These are phyloP conservation scores for Sporisorium exsertum DNA, from an alignment of 1,284 basidiomycete genomes.

Conservation along the genomic window DNA sequence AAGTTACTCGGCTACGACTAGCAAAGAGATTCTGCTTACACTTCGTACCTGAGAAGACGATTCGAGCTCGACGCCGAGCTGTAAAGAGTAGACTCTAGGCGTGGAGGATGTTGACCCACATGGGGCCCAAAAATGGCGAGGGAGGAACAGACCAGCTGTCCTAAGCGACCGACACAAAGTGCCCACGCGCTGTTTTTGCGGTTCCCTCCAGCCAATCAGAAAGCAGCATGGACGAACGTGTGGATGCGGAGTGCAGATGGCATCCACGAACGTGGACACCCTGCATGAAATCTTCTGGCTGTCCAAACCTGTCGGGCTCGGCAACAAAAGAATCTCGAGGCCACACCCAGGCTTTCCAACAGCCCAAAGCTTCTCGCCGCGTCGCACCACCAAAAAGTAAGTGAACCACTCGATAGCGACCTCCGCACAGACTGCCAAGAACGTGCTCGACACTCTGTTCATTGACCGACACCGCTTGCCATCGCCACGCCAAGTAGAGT, in stretches of 20 bases:
- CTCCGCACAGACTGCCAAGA: slow-evolving; percentile 13
- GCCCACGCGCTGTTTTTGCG: slow-evolving; percentile 1
- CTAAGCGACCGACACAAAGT: not conserved
- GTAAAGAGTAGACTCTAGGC: not conserved
- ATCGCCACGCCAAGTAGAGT: too few species aligned
- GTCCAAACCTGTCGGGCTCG: slow-evolving; percentile 14
- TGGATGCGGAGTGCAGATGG: slow-evolving; percentile 34
- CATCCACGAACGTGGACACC: slow-evolving; percentile 36
- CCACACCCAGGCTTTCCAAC: slow-evolving; percentile 28
- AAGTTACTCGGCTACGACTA: not conserved
- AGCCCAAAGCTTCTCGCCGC: too few species aligned
- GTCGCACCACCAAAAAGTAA: slow-evolving; percentile 4
- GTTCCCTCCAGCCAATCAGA: slow-evolving; percentile 24
- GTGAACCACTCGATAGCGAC: not conserved
- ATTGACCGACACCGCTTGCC: not conserved
- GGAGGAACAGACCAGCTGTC: not conserved
- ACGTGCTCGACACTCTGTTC: not conserved
- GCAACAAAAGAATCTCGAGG: not conserved
- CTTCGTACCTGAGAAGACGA: too few species aligned
- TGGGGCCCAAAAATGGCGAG: not conserved
- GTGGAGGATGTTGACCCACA: not conserved
- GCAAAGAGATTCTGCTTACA: not conserved
- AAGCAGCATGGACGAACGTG: slow-evolving; percentile 20
- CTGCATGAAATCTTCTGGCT: slow-evolving; percentile 24
- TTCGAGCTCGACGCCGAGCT: not conserved